Conservation (phyloP, 805 yeast species). For the Zygoascus flipseniorum region DNA sequence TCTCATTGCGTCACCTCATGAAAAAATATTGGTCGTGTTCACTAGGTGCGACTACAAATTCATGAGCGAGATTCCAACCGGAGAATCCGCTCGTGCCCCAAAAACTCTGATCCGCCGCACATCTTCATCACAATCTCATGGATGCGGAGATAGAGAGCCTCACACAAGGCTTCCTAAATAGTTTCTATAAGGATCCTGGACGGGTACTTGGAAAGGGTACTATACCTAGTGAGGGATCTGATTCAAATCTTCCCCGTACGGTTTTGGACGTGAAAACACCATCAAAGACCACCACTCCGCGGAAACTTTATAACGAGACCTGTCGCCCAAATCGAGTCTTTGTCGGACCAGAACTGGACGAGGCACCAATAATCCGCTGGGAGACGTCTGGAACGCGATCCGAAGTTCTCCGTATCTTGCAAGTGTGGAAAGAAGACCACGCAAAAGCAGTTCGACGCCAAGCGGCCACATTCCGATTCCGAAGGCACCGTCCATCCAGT, state of each 20-base stretch:
- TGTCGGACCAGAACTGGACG: background rate
- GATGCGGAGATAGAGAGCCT: background rate
- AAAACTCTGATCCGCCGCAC: too few relatives aligned
- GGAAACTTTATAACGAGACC: slow-evolving; percentile 16
- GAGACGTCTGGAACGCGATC: background rate
- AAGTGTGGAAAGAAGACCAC: background rate
- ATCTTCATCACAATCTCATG: background rate
- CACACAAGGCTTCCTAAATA: background rate
- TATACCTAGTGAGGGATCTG: background rate
- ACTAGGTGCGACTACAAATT: too few relatives aligned
- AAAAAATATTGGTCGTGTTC: too few relatives aligned
- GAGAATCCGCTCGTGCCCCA: too few relatives aligned
- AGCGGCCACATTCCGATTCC: background rate
- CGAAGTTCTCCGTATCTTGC: background rate
- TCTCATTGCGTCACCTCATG: too few relatives aligned
- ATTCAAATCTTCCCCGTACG: background rate
- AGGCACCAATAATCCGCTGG: background rate
- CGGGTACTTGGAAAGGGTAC: background rate
- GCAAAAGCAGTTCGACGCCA: background rate
- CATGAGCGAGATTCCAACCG: too few relatives aligned
- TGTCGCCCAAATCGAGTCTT: slow-evolving; percentile 12
- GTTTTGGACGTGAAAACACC: background rate
- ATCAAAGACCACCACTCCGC: background rate
- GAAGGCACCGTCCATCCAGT: background rate
- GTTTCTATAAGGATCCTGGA: background rate